Evolutionary conservation across 305 asterid species (phyloP), one percentile per base, ranked within the genome.

Genomic region (Fraxinus velutina): DNA sequence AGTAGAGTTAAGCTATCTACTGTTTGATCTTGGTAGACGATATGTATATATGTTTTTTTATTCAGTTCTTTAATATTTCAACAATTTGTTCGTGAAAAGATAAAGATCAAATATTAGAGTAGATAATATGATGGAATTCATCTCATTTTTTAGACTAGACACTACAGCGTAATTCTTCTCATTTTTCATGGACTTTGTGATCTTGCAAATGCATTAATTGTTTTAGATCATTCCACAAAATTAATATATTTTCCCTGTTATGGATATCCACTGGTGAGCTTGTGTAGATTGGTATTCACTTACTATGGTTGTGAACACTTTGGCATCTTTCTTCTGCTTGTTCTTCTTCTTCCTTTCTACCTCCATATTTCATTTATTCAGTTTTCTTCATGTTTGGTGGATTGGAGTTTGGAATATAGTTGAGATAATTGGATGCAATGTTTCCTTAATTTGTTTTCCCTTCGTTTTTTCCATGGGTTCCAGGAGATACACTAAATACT

Each of bases 401-500:
- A 30, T 71, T 32, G 6, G 44, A 15, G 76, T 33, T 5, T 1
- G 27, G 13, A 15, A 71, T 70, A 70, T 33, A 71, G 47, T 71
- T 68, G 27, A 30, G 76, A 27, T 30, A 5, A 13, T 13, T 71
- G 76, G n/a, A 70, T 71, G 5, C 47, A 33, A 5, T 12, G 81
- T 42, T 78, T 86, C 52, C 74, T 73, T 17, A 78, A 79, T 82
- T 79, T 55, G 79, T 74, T 75, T 13, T 72, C 30, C 74, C 29
- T 64, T 64, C 36, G 7, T 15, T 29, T 66, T 83, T 81, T 84
- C 62, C 22, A 72, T 82, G 80, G 83, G 82, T 57, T 80, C 44
- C 94, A 96, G 99, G 98, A 95, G 99, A 92, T 96, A 96, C 85
- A 94, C 99, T 34, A 94, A 90, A 88, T 96, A 88, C 89, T 96